phyloP scores from a whole-genome alignment of 352 stramenopile species.

The Blastocystis hominis region DNA sequence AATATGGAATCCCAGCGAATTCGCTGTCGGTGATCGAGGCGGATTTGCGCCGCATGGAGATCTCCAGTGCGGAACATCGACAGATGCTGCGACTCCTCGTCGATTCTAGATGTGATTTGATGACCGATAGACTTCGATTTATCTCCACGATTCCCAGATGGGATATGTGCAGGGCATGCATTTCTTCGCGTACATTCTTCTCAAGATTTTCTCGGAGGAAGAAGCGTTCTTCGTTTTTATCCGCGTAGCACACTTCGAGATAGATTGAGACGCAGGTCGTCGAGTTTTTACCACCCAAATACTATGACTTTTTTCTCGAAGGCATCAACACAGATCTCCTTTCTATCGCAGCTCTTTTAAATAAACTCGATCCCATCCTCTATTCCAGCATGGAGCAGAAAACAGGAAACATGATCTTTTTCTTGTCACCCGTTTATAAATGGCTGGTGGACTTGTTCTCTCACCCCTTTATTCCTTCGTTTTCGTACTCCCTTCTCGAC shows the following conservation, averaged over 20 bases:
- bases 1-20: background rate
- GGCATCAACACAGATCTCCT: background rate
- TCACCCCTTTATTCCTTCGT: background rate
- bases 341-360: background rate
- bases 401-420: background rate
- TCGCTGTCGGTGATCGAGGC: slow-evolving; percentile 29
- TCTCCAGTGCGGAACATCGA: background rate
- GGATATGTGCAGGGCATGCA: slow-evolving; percentile 35
- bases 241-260: background rate
- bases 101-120: background rate
- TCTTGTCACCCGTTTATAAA: background rate
- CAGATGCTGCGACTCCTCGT: slow-evolving; percentile 8
- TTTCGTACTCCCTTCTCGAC: background rate
- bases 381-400: background rate
- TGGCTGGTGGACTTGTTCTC: slow-evolving; percentile 22
- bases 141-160: slow-evolving; percentile 4
- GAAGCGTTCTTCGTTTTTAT: slow-evolving; percentile 26
- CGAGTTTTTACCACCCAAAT: slow-evolving; percentile 17
- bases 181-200: background rate
- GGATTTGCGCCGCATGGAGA: slow-evolving; percentile 11
- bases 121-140: background rate
- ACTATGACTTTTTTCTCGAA: background rate
- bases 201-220: slow-evolving; percentile 17
- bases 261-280: background rate
- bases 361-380: background rate